Base-by-base conservation (phyloP, 2,329 filamentous ascomycete genomes). In the Alternaria alternata region DNA sequence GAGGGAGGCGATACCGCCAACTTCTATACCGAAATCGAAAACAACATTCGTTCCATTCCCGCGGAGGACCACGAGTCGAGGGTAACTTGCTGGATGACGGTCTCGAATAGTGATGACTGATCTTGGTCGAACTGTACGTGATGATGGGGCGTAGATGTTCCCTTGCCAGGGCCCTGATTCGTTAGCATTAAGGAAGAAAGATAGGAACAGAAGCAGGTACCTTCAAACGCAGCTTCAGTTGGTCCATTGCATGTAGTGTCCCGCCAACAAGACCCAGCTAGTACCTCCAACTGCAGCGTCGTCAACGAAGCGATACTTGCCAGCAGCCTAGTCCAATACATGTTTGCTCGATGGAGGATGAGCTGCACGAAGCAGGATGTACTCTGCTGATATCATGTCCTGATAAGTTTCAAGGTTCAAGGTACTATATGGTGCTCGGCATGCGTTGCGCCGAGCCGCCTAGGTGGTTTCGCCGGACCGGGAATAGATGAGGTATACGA, bases 11-110 rank as follows among this genome's bases (percentile, higher is more conserved):
- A 87, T 82, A 5, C 86, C 86, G 38, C 86, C 86, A 5, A 88
- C 85, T 68, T 88, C 85, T 24, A 81, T 78, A 4, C 85, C 86
- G 68, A 88, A 88, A 71, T 88, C 86, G 57, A 87, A 86, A 2
- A 87, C 82, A 2, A 86, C 71, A n/a, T 80, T 78, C 3, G 83
- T 85, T 11, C 82, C 84, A 67, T 87, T 86, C 11, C 80, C 79
- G 8, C 65, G 63, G 5, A 84, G 69, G 1, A 65, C 69, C 3
- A 71, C 69, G 14, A 62, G 43, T 43, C 73, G 66, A 6, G 73
- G 57, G 70, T 79, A 78, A 41, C 62, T 30, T 5, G 71, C 72
- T 38, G 59, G 48, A 26, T 63, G 54, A 2, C 38, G 22, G 72
- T 47, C 79, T 4, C 66, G 68, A 1, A 77, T 69, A 4, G 78